phyloP scores from a whole-genome alignment of 495 filamentous ascomycete genomes.

The Podospora bellae-mahoneyi region DNA sequence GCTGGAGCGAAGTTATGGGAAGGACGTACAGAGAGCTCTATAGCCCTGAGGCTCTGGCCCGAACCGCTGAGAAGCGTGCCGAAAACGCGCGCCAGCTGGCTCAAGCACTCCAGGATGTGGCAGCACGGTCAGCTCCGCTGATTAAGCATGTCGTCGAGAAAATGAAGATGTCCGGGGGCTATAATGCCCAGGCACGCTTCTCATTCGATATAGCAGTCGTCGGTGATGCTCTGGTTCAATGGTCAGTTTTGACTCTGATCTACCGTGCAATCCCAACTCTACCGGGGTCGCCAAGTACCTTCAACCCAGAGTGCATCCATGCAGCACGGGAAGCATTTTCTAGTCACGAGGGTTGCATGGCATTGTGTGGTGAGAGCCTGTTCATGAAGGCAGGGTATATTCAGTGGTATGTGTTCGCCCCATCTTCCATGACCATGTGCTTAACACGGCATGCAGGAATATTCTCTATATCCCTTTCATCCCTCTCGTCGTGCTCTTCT shows the following conservation, averaged over 20 bases:
- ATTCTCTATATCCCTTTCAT: slow-evolving; percentile 64
- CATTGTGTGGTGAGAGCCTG: slow-evolving; percentile 44
- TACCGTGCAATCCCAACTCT: slow-evolving; percentile 59
- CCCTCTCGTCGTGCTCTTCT: slow-evolving; percentile 68
- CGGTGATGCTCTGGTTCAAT: slow-evolving; percentile 55
- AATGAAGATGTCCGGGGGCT: slow-evolving; percentile 8
- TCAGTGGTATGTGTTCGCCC: slow-evolving; percentile 51
- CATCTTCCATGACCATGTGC: neutral
- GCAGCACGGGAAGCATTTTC: slow-evolving; percentile 54
- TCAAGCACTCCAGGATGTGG: slow-evolving; percentile 4
- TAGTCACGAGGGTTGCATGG: slow-evolving; percentile 52
- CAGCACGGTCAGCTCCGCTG: slow-evolving; percentile 14
- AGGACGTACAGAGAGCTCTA: slow-evolving; percentile 59
- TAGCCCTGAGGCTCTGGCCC: slow-evolving; percentile 55
- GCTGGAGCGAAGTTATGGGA: slow-evolving; percentile 46
- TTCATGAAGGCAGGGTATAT: slow-evolving; percentile 55
- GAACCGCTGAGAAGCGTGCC: slow-evolving; percentile 44
- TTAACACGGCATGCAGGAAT: slow-evolving; percentile 44
- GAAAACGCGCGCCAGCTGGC: slow-evolving; percentile 35
- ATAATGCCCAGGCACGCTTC: slow-evolving; percentile 26
- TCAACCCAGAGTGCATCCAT: slow-evolving; percentile 58
- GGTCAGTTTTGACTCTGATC: slow-evolving; percentile 54
- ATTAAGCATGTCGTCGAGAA: slow-evolving; percentile 18
- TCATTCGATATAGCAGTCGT: slow-evolving; percentile 47
- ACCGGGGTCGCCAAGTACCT: slow-evolving; percentile 43